Evolutionary conservation across 345 rosid genomes (phyloP), one percentile per base, ranked within the genome.

Genomic region (Mangifera indica): DNA sequence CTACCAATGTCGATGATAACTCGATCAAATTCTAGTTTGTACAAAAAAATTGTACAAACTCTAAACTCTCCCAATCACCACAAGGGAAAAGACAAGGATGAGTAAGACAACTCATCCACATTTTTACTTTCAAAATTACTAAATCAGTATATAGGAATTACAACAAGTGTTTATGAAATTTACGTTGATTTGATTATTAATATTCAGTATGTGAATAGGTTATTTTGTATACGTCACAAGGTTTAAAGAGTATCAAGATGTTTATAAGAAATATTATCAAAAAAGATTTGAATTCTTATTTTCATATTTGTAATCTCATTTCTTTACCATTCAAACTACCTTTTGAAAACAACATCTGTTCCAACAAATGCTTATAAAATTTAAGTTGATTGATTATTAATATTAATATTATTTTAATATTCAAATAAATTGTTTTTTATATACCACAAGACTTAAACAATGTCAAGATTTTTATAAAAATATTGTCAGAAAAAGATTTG

Each of bases 21-120:
- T 68, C 76, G 75, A 66, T 82, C 83, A 7, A 89, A 81, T 80
- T 78, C 86, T 71, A 72, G 72, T 9, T 72, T 80, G 67, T 84
- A 82, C 69, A 76, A 73, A 59, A 70, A 56, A 32, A 5, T 75
- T 63, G 44, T 20, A 29, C 68, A 54, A 3, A 60, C 63, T 40
- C 71, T 51, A 56, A 72, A 21, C 72, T 71, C 79, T 10, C 48
- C 81, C 0, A 22, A 46, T 18, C 52, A 65, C 32, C 21, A 25
- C 69, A 42, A 17, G 2, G 51, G 21, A 32, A 60, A 60, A 10
- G 44, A 4, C 21, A 60, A 22, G 44, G 44, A 29, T 4, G 32
- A 42, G 32, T 15, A 29, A 60, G 63, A 29, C 44, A 14, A 32
- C 32, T 3, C 12, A 18, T 48, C 5, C 52, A 48, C 52, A 12